Conservation (phyloP, 495 filamentous ascomycete species). For the Aspergillus egyptiacus region DNA sequence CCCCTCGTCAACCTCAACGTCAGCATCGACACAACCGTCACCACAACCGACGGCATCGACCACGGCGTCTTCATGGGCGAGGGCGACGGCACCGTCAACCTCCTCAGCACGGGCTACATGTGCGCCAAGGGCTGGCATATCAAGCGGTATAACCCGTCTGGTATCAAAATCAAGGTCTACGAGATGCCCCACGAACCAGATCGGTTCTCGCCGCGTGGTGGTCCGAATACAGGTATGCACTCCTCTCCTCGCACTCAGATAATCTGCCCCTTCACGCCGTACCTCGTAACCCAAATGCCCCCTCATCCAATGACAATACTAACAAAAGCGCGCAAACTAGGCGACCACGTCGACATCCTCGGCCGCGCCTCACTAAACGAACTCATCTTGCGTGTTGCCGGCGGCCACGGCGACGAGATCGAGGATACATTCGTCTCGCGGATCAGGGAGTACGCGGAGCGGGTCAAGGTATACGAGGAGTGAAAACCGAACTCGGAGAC, state of each 20-base stretch:
- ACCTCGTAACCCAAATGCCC: conserved; percentile 1
- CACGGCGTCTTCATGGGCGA: conserved; percentile 90
- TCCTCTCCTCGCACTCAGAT: background rate
- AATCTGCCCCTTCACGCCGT: background rate
- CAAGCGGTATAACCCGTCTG: conserved; percentile 86
- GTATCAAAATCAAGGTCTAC: conserved; percentile 70
- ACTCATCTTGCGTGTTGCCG: conserved; percentile 78
- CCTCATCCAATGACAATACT: background rate
- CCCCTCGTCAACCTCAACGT: conserved; percentile 66
- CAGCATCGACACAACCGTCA: conserved; percentile 82
- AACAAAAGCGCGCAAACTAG: conserved; percentile 29
- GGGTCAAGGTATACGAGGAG: conserved; percentile 69
- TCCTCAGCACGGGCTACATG: conserved; percentile 91
- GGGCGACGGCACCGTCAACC: conserved; percentile 89
- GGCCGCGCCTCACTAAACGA: conserved; percentile 87
- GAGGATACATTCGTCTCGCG: conserved; percentile 70
- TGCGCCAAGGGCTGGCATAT: conserved; percentile 88
- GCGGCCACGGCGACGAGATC: conserved; percentile 78
- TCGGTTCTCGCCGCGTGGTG: conserved; percentile 81
- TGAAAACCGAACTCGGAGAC: conserved; percentile 13
- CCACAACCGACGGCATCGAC: conserved; percentile 60
- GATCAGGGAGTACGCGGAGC: conserved; percentile 74
- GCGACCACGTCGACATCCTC: conserved; percentile 95
- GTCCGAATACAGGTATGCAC: conserved; percentile 75
- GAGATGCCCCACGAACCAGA: conserved; percentile 98